phyloP scores from a whole-genome alignment of 169 alveolate genomes.

The Perkinsus olseni region DNA sequence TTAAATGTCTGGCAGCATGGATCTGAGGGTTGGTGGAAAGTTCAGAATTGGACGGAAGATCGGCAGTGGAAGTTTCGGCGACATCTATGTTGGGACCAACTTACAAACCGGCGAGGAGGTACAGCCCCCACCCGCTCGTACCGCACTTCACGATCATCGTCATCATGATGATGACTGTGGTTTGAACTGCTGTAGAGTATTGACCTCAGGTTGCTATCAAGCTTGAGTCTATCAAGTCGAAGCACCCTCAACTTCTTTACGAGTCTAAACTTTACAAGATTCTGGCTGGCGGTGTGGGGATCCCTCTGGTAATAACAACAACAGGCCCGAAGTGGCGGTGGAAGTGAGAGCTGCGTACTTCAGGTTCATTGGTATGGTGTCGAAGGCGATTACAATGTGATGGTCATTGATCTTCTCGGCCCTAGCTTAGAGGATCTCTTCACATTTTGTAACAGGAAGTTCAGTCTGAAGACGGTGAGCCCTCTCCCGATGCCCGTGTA shows the following conservation, averaged over 20 bases:
- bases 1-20: slow-evolving; percentile 55
- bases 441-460: slow-evolving; percentile 77
- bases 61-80: slow-evolving; percentile 99
- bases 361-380: slow-evolving; percentile 92
- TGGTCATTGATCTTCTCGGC: slow-evolving; percentile 92
- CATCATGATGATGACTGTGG: slow-evolving; percentile 11
- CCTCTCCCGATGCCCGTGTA: not conserved
- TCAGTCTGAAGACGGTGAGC: slow-evolving; percentile 75
- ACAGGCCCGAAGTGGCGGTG: slow-evolving; percentile 10
- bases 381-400: slow-evolving; percentile 95
- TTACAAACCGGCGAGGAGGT: slow-evolving; percentile 89
- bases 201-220: slow-evolving; percentile 47
- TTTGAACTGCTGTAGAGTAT: not conserved
- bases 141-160: not conserved
- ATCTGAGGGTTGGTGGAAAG: slow-evolving; percentile 90
- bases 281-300: slow-evolving; percentile 74
- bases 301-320: not conserved
- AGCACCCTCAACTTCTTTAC: slow-evolving; percentile 90
- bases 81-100: slow-evolving; percentile 87
- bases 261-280: slow-evolving; percentile 89
- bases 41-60: slow-evolving; percentile 93
- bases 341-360: slow-evolving; percentile 74
- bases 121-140: slow-evolving; percentile 57
- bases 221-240: slow-evolving; percentile 85
- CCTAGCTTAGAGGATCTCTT: slow-evolving; percentile 94